These are phyloP conservation scores for Aspergillus brasiliensis DNA, from an alignment of 2,329 filamentous ascomycete species.

Conservation along the genomic window DNA sequence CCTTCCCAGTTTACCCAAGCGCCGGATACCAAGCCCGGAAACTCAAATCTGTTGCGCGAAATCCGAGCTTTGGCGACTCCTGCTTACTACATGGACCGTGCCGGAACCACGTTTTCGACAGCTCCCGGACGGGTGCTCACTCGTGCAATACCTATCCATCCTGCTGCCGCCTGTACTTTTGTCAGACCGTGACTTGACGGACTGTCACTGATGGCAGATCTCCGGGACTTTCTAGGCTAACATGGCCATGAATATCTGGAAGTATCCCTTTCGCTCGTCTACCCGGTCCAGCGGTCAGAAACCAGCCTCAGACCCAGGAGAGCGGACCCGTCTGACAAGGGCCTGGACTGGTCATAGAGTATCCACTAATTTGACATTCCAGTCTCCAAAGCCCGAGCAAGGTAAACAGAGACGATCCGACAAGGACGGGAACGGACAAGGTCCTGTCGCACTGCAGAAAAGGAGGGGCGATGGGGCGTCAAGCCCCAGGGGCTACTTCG, in stretches of 20 bases:
- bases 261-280: neutral
- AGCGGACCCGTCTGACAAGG: neutral
- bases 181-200: neutral
- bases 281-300: neutral
- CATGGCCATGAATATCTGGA: neutral
- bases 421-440: neutral
- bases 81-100: neutral
- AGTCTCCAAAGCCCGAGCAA: neutral
- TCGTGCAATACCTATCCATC: neutral
- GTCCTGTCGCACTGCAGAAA: neutral
- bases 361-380: neutral
- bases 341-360: neutral
- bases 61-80: neutral
- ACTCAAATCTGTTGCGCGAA: neutral
- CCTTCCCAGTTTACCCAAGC: neutral
- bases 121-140: neutral
- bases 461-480: neutral
- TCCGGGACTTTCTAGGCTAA: neutral
- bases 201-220: neutral
- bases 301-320: neutral
- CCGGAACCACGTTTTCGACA: constrained; percentile 10
- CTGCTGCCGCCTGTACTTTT: neutral
- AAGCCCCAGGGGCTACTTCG: constrained; percentile 3
- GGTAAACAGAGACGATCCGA: constrained; percentile 5
- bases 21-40: neutral